Base-by-base conservation (phyloP, 768 basidiomycete genomes). In the Candolleomyces efflorescens region DNA sequence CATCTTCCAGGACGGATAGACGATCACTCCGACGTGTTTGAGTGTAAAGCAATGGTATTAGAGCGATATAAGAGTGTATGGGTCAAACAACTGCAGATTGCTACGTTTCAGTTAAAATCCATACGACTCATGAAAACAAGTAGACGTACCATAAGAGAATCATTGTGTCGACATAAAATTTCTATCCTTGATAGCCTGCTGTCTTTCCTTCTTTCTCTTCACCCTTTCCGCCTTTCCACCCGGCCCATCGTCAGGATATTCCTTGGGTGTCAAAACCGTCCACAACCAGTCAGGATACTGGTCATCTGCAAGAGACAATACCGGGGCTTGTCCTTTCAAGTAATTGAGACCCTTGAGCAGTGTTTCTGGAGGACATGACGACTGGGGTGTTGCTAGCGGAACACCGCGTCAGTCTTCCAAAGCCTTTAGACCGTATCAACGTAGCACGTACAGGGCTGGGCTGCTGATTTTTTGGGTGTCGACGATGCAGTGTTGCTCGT, bases 211-310 rank as follows among this genome's bases (percentile, higher is more conserved):
- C 65, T 89, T 75, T 70, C 89, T 74, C 57, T 74, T 72, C 55
- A 78, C 73, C 50, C 83, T 77, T 60, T 82, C 80, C n/a, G 77
- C 83, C 68, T 81, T 80, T 20, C 90, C 87, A 18, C 89, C 90
- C 1, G 85, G 88, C 1, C 87, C 87, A 60, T 91, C 89, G 55
- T 90, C 87, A 17, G 79, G 79, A 55, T 80, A 74, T 43, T 78
- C 78, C 65, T 81, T 82, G 4, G 85, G 80, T 59, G 84, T 70
- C 18, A 91, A 72, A 39, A 93, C 66, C 13, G 79, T 85, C 94
- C 94, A 97, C 41, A 97, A 69, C 94, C 94, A 97, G 6, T 82
- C 69, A 3, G 94, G 94, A 69, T 97, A 96, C 63, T 86, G 84
- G 45, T 90, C 87, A 69, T 97, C 94, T 0, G 89, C 75, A 11